A percentile compares a stretch with the other conserved stretches of the same genome.
Conservation (phyloP, 768 basidiomycete genomes). For the Pleurotus salmoneostramineus region DNA sequence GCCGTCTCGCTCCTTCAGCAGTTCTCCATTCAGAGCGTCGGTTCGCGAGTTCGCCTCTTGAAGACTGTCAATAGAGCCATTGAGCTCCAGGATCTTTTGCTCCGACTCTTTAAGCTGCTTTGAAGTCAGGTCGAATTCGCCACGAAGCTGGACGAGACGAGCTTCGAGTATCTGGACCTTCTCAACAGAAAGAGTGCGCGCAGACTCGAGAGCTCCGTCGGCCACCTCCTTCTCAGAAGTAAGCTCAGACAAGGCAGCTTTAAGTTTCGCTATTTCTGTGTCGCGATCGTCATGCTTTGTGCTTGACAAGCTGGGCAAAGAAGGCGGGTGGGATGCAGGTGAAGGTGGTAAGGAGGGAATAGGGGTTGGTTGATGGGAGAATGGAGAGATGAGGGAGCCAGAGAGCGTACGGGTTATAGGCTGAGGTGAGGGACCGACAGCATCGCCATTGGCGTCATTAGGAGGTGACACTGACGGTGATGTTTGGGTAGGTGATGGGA, state of each 20-base stretch:
- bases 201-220: background rate
- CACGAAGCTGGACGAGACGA: background rate
- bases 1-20: background rate
- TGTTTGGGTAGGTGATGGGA: background rate
- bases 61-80: background rate
- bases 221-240: background rate
- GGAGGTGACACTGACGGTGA: background rate
- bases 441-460: background rate
- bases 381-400: constrained; percentile 40
- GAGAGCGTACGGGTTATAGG: constrained; percentile 36
- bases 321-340: background rate
- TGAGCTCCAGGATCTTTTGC: background rate
- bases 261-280: background rate
- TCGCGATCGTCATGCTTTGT: background rate
- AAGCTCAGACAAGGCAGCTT: background rate
- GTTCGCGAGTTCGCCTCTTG: background rate
- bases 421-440: background rate
- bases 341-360: constrained; percentile 34
- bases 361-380: constrained; percentile 49
- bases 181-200: background rate
- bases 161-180: background rate
- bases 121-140: background rate
- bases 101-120: background rate
- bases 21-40: background rate
- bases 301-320: background rate